phyloP scores from a whole-genome alignment of 2,329 filamentous ascomycete species.

The Aspergillus sergii region DNA sequence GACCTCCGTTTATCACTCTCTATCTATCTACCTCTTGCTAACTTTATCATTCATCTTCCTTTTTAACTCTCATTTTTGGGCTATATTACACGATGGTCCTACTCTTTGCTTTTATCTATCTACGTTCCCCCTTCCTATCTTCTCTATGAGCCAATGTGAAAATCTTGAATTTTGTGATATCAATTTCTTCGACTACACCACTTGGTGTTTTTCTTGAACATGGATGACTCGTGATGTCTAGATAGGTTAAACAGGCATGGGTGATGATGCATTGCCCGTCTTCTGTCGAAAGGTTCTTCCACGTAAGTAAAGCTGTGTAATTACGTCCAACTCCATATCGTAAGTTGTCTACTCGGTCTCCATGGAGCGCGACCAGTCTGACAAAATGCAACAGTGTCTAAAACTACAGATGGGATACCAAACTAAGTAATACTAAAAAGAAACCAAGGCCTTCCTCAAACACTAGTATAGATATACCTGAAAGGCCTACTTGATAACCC shows the following conservation, averaged over 20 bases:
- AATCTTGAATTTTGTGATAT: slow-evolving; percentile 3
- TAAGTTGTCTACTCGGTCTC: too few relatives aligned
- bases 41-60: not conserved
- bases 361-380: too few relatives aligned
- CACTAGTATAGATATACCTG: too few relatives aligned
- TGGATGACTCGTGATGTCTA: slow-evolving; percentile 2
- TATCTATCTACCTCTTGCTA: not conserved
- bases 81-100: not conserved
- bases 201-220: not conserved
- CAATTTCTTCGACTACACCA: not conserved
- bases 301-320: not conserved
- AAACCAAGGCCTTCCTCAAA: too few relatives aligned
- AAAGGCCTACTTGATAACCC: too few relatives aligned
- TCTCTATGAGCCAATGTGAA: not conserved
- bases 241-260: not conserved
- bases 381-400: too few relatives aligned
- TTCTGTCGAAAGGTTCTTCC: not conserved
- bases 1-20: not conserved
- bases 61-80: not conserved
- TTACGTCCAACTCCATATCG: not conserved
- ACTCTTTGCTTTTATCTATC: not conserved
- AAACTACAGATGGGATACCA: too few relatives aligned
- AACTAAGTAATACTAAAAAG: too few relatives aligned
- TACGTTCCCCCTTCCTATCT: not conserved
- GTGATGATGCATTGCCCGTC: not conserved